Evolutionary conservation across 1,284 basidiomycete genomes (phyloP).

Genomic region (Ustilago sp.): DNA sequence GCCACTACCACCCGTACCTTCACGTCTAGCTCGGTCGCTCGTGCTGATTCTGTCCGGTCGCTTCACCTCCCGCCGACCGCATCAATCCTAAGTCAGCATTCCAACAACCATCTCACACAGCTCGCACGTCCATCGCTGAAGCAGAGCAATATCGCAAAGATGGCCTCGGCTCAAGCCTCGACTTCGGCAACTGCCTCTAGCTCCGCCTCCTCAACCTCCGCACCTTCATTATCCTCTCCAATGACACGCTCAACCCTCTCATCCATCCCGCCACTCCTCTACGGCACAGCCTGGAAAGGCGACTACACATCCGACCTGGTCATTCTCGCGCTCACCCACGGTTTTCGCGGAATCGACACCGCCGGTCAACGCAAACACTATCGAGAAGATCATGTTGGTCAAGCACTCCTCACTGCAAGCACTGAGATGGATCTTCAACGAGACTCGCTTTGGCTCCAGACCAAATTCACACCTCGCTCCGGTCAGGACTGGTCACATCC

Average conservation of each 20-base stretch:
- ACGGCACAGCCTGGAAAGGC: conserved; percentile 68
- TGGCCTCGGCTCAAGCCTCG: conserved; percentile 26
- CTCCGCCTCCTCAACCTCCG: background rate
- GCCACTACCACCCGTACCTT: background rate
- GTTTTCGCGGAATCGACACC: conserved; percentile 66
- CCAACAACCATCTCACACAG: background rate
- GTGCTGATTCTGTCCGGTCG: background rate
- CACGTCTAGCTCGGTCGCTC: background rate
- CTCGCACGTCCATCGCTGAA: background rate
- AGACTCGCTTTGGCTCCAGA: conserved; percentile 62
- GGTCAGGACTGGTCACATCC: conserved; percentile 59
- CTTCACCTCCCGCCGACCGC: background rate
- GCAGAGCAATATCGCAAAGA: conserved; percentile 3
- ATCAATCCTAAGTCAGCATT: background rate
- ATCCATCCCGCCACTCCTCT: conserved; percentile 57
- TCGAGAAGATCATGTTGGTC: conserved; percentile 64
- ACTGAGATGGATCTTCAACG: conserved; percentile 47
- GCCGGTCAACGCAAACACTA: conserved; percentile 68
- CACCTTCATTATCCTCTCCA: conserved; percentile 1
- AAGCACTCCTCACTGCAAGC: conserved; percentile 46
- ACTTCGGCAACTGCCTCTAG: conserved; percentile 15
- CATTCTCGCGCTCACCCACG: conserved; percentile 54
- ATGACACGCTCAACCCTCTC: conserved; percentile 22
- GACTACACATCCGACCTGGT: conserved; percentile 57
- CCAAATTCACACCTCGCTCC: conserved; percentile 62